phyloP scores from a whole-genome alignment of 169 alveolate genomes.

The Cryptosporidium sp. region DNA sequence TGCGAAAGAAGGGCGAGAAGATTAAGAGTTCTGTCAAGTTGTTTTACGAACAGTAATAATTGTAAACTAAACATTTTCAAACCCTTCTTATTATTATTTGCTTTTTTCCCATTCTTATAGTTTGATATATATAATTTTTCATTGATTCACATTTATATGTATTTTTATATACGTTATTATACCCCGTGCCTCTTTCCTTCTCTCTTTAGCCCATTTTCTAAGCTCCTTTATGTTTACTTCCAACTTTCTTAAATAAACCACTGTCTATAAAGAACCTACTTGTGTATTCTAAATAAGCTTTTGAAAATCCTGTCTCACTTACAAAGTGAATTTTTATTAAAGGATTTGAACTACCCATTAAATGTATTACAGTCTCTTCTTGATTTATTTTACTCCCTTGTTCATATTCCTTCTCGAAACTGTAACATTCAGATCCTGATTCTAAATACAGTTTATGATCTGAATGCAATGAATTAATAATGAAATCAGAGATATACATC shows the following conservation, averaged over 20 bases:
- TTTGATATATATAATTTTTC: not conserved
- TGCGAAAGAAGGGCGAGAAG: slow-evolving; percentile 76
- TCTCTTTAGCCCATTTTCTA: no score
- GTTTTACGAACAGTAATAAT: slow-evolving; percentile 46
- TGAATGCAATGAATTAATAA: not conserved
- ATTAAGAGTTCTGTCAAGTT: slow-evolving; percentile 76
- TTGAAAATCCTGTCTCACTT: slow-evolving; percentile 37
- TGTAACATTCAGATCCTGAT: not conserved
- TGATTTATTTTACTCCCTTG: not conserved
- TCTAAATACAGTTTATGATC: no score
- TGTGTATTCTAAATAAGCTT: not conserved
- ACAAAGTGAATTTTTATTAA: not conserved
- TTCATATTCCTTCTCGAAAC: not conserved
- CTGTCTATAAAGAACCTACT: slow-evolving; percentile 37
- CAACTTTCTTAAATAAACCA: not conserved
- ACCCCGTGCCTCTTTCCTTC: no score
- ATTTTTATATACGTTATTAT: no score
- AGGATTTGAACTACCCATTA: slow-evolving; percentile 1
- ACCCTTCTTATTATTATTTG: not conserved
- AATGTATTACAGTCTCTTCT: not conserved
- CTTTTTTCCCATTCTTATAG: not conserved
- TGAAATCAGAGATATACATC: slow-evolving; percentile 24
- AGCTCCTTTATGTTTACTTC: not conserved
- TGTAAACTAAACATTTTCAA: not conserved
- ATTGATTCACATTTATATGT: not conserved